Evolutionary conservation across 2,329 filamentous ascomycete genomes (phyloP), one percentile per base, ranked within the genome.

Genomic region (Cryoendolithus antarcticus): DNA sequence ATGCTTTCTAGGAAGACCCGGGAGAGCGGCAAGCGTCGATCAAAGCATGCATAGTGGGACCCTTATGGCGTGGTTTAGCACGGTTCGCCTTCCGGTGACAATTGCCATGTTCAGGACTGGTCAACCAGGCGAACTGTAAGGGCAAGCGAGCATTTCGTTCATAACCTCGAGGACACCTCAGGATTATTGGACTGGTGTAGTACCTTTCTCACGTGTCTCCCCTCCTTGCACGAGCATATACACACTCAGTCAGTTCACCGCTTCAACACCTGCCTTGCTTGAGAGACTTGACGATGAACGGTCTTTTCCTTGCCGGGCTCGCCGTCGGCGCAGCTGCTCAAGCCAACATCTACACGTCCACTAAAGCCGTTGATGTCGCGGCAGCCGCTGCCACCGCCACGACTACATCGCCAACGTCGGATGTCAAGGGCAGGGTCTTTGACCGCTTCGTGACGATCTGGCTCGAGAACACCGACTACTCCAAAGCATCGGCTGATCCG

Each of bases 381-480:
- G 65, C 66, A 6, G 72, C 72, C 4, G 33, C 33, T 8, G 33
- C 75, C 6, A 77, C 71, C 1, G 74, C 74, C 9, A 65, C 67
- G 55, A 75, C 75, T 1, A 59, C 62, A 44, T 76, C 72, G 44
- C 75, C 77, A 1, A 74, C 70, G 19, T 77, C 70, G 56, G 57
- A 75, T 52, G 75, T 86, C 40, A 70, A 75, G 56, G 82, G 82
- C 44, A 75, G 79, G 55, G 74, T 69, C 0, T 86, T 86, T 54
- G 71, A 85, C 54, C 74, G 81, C 10, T 71, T 82, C 43, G 75
- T 74, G 40, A 71, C 75, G 39, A 74, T 86, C 56, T 86, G 77
- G 75, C 68, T 84, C 33, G 82, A 86, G 63, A 86, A 86, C 55
- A 81, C 76, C 34, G 66, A 71, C 58, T 85, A 72, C 46, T 69